Conservation (phyloP, 108 stramenopile species). For the Stephanodiscus triporus region DNA sequence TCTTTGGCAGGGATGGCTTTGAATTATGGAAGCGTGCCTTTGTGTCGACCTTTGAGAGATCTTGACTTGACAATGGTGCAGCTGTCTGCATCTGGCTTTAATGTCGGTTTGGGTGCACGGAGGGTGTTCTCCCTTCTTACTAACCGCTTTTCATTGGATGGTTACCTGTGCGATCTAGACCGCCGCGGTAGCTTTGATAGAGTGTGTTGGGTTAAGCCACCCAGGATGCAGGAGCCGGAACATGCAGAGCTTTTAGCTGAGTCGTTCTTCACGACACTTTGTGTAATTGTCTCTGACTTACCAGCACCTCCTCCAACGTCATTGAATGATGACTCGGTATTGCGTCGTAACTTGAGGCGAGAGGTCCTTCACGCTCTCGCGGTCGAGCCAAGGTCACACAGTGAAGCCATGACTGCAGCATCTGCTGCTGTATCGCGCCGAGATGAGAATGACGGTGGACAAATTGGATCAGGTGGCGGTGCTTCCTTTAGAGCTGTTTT, state of each 20-base stretch:
- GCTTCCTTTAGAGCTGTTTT: slow-evolving; percentile 71
- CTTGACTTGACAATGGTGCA: slow-evolving; percentile 86
- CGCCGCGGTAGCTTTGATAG: slow-evolving; percentile 52
- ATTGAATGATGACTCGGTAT: slow-evolving; percentile 55
- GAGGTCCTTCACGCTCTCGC: slow-evolving; percentile 92
- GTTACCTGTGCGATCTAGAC: slow-evolving; percentile 86
- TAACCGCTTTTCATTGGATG: slow-evolving; percentile 85
- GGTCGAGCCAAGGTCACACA: slow-evolving; percentile 87
- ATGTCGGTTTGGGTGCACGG: slow-evolving; percentile 82
- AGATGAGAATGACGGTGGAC: slow-evolving; percentile 75
- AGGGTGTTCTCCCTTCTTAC: slow-evolving; percentile 71
- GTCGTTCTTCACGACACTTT: slow-evolving; percentile 83
- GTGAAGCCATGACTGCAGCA: slow-evolving; percentile 83
- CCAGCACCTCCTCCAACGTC: slow-evolving; percentile 81
- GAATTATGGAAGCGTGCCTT: slow-evolving; percentile 84
- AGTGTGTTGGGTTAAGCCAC: slow-evolving; percentile 80
- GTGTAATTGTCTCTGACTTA: slow-evolving; percentile 84
- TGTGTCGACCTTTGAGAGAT: slow-evolving; percentile 85
- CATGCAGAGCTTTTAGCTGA: slow-evolving; percentile 82
- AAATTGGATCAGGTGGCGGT: slow-evolving; percentile 64
- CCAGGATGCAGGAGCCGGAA: slow-evolving; percentile 79
- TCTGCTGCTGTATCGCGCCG: slow-evolving; percentile 71
- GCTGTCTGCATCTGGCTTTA: slow-evolving; percentile 83
- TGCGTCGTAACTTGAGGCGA: slow-evolving; percentile 74
- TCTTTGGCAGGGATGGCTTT: slow-evolving; percentile 83